Conservation (phyloP, 78 protist genomes). For the Paulinella micropora region DNA sequence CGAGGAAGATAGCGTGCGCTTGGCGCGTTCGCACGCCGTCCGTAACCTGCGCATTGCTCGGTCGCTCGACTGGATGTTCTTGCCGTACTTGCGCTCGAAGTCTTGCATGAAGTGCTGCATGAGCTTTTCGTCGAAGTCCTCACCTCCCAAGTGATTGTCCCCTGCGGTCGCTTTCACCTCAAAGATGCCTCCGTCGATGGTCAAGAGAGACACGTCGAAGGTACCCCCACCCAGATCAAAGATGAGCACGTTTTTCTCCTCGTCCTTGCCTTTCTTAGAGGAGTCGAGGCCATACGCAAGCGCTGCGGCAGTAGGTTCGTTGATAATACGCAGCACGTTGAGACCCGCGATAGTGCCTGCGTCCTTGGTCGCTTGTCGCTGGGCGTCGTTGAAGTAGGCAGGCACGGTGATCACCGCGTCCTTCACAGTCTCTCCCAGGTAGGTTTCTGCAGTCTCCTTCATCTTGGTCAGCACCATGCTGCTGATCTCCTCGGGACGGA, state of each 20-base stretch:
- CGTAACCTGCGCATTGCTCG: slow-evolving; percentile 52
- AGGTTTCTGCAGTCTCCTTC: slow-evolving; percentile 66
- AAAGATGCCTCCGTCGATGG: slow-evolving; percentile 56
- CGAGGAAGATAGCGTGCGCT: slow-evolving; percentile 56
- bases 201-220: slow-evolving; percentile 67
- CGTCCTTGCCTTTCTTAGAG: not conserved
- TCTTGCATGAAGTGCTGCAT: slow-evolving; percentile 20
- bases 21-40: slow-evolving; percentile 55
- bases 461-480: slow-evolving; percentile 84
- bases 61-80: slow-evolving; percentile 15
- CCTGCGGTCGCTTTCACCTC: slow-evolving; percentile 67
- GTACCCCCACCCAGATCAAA: slow-evolving; percentile 79
- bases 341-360: slow-evolving; percentile 96
- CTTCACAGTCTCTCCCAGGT: slow-evolving; percentile 53
- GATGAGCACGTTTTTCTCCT: slow-evolving; percentile 51
- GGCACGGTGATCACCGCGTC: slow-evolving; percentile 77
- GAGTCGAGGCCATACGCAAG: slow-evolving; percentile 40
- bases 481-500: slow-evolving; percentile 82
- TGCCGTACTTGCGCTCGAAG: slow-evolving; percentile 41
- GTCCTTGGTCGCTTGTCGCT: slow-evolving; percentile 89
- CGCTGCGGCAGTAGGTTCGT: slow-evolving; percentile 38
- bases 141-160: slow-evolving; percentile 78
- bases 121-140: slow-evolving; percentile 64
- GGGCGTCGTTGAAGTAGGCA: slow-evolving; percentile 58
- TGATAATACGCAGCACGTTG: slow-evolving; percentile 37